These are phyloP conservation scores for Suhomyces kilbournensis DNA, from an alignment of 805 yeast species.

Conservation along the genomic window DNA sequence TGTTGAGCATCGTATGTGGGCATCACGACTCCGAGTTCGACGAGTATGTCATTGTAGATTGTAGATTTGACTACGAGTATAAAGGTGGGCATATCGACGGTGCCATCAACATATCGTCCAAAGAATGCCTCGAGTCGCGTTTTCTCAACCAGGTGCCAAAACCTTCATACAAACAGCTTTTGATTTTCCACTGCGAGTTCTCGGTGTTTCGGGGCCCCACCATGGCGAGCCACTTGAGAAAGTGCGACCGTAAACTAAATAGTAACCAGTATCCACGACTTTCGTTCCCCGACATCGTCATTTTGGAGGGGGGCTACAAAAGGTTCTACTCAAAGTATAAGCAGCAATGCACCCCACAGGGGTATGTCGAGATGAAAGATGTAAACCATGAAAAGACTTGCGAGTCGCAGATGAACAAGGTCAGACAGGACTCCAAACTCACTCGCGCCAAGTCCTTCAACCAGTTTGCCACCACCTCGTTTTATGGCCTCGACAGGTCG, in stretches of 20 bases:
- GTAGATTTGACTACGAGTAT: conserved; percentile 90
- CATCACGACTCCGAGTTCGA: conserved; percentile 48
- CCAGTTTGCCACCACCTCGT: conserved; percentile 6
- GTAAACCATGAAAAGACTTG: conserved; percentile 35
- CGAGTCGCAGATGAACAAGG: conserved; percentile 46
- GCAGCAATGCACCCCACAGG: conserved; percentile 66
- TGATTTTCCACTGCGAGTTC: conserved; percentile 93
- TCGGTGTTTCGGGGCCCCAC: conserved; percentile 91
- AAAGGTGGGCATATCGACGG: conserved; percentile 88
- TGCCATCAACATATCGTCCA: conserved; percentile 74
- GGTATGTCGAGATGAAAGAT: conserved; percentile 80
- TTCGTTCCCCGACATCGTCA: conserved; percentile 83
- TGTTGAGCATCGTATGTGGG: conserved; percentile 59
- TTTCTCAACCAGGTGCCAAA: conserved; percentile 4
- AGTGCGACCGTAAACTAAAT: conserved; percentile 75
- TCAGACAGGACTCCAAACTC: conserved; percentile 40
- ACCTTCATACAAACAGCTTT: conserved; percentile 38
- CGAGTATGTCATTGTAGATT: conserved; percentile 66
- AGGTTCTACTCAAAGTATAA: conserved; percentile 62
- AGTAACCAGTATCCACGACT: conserved; percentile 74
- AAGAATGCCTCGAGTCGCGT: conserved; percentile 59
- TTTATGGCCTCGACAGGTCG: conserved; percentile 20
- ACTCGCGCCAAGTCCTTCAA: conserved; percentile 38
- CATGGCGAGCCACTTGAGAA: conserved; percentile 83
- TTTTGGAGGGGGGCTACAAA: conserved; percentile 90